phyloP scores from a whole-genome alignment of 1,284 basidiomycete genomes.

The Melampsora medusae region DNA sequence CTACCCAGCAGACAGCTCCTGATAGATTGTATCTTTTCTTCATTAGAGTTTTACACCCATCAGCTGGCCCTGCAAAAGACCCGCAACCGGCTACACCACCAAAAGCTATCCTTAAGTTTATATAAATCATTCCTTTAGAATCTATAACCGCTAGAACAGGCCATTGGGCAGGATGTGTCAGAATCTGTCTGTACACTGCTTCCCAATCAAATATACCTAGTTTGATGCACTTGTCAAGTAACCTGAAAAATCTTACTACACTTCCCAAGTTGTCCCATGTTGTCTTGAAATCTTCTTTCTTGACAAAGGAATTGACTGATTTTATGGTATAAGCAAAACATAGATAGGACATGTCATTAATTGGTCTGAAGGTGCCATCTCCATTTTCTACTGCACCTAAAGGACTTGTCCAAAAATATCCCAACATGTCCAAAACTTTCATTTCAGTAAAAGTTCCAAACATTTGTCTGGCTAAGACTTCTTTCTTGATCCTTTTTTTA shows the following conservation, averaged over 20 bases:
- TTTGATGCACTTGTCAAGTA: not conserved
- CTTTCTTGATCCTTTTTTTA: too few species aligned
- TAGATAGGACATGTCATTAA: too few species aligned
- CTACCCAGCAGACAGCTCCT: not conserved
- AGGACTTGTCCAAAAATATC: too few species aligned
- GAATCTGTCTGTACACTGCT: not conserved
- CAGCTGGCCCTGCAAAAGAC: not conserved
- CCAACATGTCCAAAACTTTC: too few species aligned
- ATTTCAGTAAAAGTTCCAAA: too few species aligned
- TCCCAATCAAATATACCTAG: slow-evolving; percentile 10
- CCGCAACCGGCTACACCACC: not conserved
- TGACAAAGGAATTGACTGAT: too few species aligned
- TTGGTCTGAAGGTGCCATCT: too few species aligned
- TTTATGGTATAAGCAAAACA: too few species aligned
- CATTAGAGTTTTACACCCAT: slow-evolving; percentile 8
- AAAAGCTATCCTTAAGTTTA: not conserved
- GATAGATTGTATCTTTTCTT: not conserved
- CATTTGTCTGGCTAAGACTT: too few species aligned
- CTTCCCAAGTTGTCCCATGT: too few species aligned
- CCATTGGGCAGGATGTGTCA: not conserved
- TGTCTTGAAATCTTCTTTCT: too few species aligned
- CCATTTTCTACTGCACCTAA: too few species aligned
- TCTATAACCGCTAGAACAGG: not conserved
- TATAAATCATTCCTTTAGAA: not conserved
- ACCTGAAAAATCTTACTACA: not conserved